Conservation (phyloP, 1,139 yeast species). For the Pichia terricola region DNA sequence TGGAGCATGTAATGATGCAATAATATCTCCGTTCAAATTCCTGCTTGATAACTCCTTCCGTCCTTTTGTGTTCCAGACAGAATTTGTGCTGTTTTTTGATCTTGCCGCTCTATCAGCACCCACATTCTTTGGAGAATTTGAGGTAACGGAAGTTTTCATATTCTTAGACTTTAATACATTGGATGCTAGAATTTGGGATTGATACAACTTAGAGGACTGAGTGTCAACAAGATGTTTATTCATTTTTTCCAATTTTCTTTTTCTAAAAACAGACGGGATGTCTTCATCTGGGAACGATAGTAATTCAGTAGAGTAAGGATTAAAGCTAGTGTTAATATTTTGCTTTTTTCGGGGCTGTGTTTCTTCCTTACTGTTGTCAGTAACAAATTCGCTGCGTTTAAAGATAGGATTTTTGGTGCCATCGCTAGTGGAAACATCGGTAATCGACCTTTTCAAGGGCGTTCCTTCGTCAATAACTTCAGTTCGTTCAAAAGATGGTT, state of each 20-base stretch:
- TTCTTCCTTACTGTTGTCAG: too few relatives aligned
- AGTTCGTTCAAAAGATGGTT: too few relatives aligned
- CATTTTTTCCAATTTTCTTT: too few relatives aligned
- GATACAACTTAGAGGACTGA: neutral
- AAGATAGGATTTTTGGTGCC: too few relatives aligned
- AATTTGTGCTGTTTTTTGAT: neutral
- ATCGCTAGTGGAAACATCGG: too few relatives aligned
- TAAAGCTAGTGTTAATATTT: too few relatives aligned
- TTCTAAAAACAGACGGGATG: neutral
- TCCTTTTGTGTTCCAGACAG: neutral
- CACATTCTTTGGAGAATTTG: neutral
- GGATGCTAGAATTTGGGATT: neutral
- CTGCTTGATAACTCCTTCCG: neutral
- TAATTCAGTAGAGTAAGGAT: slow-evolving; percentile 6
- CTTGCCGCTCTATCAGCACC: neutral
- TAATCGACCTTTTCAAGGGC: too few relatives aligned
- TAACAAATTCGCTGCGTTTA: neutral
- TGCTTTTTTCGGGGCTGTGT: too few relatives aligned
- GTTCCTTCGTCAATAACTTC: too few relatives aligned
- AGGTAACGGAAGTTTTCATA: neutral
- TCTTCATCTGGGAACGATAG: slow-evolving; percentile 9
- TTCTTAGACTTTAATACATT: neutral
- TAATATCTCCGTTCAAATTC: neutral
- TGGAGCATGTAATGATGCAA: slow-evolving; percentile 11
- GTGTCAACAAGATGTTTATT: neutral